These are phyloP conservation scores for Evansstolkia leycettana DNA, from an alignment of 495 filamentous ascomycete species.

Conservation along the genomic window DNA sequence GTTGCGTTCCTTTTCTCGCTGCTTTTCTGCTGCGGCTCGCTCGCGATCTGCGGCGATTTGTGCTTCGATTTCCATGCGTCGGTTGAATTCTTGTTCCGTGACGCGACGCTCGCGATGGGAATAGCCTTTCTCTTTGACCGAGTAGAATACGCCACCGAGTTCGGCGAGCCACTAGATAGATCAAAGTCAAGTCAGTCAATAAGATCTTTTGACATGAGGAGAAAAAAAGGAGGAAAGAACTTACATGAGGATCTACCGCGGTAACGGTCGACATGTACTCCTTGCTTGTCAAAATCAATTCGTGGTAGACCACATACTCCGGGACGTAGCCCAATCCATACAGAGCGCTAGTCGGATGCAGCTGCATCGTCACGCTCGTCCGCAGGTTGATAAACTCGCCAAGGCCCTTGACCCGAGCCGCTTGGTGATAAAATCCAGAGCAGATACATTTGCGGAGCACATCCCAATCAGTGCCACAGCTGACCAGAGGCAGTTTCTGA, in stretches of 20 bases:
- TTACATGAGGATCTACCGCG: slow-evolving; percentile 79
- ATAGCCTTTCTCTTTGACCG: slow-evolving; percentile 95
- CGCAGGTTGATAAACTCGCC: slow-evolving; percentile 95
- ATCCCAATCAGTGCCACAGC: slow-evolving; percentile 96
- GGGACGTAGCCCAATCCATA: slow-evolving; percentile 90
- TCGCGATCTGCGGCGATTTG: slow-evolving; percentile 85
- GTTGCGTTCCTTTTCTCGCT: slow-evolving; percentile 31
- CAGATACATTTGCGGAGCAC: slow-evolving; percentile 92
- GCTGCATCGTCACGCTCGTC: slow-evolving; percentile 82
- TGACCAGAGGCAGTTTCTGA: slow-evolving; percentile 77
- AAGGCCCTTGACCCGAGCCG: slow-evolving; percentile 92
- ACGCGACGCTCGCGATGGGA: slow-evolving; percentile 78
- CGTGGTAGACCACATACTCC: slow-evolving; percentile 97
- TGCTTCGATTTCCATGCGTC: slow-evolving; percentile 89
- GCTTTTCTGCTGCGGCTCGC: slow-evolving; percentile 43
- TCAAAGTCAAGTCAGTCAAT: too few species aligned
- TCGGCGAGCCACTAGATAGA: slow-evolving; percentile 74
- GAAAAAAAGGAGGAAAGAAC: slow-evolving; percentile 6
- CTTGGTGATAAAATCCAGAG: slow-evolving; percentile 95
- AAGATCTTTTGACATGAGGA: background rate
- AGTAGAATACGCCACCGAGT: slow-evolving; percentile 97
- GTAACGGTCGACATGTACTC: slow-evolving; percentile 99
- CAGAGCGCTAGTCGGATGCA: slow-evolving; percentile 87
- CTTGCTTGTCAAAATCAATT: slow-evolving; percentile 90
- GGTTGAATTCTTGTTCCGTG: slow-evolving; percentile 88